Percentiles rank a stretch among this genome's conserved stretches.
Evolutionary conservation across 306 rosid species (phyloP).

Genomic region (Oemleria cerasiformis): DNA sequence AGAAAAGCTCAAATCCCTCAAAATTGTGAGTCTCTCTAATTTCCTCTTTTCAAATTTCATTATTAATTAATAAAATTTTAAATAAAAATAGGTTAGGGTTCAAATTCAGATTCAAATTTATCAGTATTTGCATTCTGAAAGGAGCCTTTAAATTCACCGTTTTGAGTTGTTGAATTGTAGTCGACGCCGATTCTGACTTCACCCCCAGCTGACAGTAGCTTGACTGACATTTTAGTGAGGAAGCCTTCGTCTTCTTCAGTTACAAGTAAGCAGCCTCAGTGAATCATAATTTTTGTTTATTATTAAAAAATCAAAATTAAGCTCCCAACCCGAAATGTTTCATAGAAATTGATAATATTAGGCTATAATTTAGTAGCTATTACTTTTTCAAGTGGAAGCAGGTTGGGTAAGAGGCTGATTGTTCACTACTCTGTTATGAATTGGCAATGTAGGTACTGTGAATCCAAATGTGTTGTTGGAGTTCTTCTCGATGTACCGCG

Average conservation of each 20-base stretch:
- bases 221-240: slow-evolving; percentile 88
- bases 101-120: not conserved
- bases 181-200: slow-evolving; percentile 77
- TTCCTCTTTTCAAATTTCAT: not conserved
- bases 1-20: slow-evolving; percentile 67
- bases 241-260: slow-evolving; percentile 64
- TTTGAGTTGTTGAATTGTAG: slow-evolving; percentile 37
- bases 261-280: slow-evolving; percentile 40
- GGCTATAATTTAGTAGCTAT: not conserved
- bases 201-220: slow-evolving; percentile 67
- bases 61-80: not conserved
- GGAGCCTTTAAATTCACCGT: slow-evolving; percentile 8
- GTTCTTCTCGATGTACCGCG: slow-evolving; percentile 80
- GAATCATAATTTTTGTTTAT: not conserved
- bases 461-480: slow-evolving; percentile 80
- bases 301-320: not conserved
- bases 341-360: not conserved
- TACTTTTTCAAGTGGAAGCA: not conserved
- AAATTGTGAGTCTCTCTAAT: slow-evolving; percentile 47
- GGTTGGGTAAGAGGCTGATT: too few relatives aligned
- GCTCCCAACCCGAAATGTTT: not conserved
- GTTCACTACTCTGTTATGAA: slow-evolving; percentile 18
- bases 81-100: not conserved
- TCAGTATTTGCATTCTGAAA: not conserved
- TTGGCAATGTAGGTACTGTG: slow-evolving; percentile 47